phyloP scores from a whole-genome alignment of 1,284 basidiomycete genomes.

The Sanguinoderma infundibulare region DNA sequence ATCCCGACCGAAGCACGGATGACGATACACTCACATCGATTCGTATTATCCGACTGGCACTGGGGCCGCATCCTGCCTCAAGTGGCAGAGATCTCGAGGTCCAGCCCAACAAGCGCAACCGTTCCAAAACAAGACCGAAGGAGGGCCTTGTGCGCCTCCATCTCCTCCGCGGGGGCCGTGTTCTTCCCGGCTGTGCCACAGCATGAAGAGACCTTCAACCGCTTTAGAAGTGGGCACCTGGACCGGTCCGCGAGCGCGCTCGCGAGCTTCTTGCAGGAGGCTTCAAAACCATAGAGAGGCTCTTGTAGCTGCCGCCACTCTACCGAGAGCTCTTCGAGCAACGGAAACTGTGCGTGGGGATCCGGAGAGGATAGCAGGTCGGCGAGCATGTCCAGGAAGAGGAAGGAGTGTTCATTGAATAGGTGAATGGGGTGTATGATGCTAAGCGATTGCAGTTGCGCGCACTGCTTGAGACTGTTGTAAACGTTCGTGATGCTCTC shows the following conservation, averaged over 20 bases:
- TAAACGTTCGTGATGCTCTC: neutral
- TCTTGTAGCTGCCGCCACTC: neutral
- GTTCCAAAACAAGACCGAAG: neutral
- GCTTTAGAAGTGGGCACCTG: neutral
- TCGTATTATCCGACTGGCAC: too few species aligned
- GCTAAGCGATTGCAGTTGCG: neutral
- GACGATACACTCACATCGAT: slow-evolving; percentile 38
- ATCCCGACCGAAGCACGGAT: slow-evolving; percentile 52
- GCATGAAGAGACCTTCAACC: neutral
- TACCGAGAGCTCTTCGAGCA: neutral
- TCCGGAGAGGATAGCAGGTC: neutral
- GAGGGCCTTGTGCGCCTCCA: neutral
- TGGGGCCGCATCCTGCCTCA: neutral
- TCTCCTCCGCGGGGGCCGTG: neutral
- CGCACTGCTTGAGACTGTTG: neutral
- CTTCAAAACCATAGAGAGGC: neutral
- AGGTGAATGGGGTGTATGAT: neutral
- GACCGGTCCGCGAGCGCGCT: neutral
- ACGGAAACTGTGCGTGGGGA: neutral
- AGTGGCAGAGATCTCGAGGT: neutral
- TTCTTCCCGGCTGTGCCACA: neutral
- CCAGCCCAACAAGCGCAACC: neutral
- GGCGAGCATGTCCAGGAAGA: neutral
- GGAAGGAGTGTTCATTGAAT: neutral
- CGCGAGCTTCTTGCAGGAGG: neutral